phyloP scores from a whole-genome alignment of 352 stramenopile genomes.

The Ochromonadaceae sp. region DNA sequence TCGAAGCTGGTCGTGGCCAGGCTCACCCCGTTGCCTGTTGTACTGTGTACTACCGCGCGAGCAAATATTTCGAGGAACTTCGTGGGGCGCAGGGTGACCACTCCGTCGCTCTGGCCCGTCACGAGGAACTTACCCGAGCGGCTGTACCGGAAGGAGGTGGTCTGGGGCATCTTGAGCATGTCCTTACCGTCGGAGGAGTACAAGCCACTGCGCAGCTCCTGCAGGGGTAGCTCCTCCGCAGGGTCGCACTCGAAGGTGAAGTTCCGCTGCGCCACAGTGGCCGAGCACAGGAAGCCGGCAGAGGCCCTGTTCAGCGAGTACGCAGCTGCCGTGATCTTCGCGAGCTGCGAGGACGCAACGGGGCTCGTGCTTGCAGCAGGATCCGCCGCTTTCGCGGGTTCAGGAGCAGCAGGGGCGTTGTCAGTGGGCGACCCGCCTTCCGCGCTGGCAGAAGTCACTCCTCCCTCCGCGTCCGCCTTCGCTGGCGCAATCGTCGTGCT shows the following conservation, averaged over 20 bases:
- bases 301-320: no score
- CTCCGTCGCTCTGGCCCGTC: slow-evolving; percentile 52
- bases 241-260: slow-evolving; percentile 26
- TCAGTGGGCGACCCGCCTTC: no score
- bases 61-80: slow-evolving; percentile 45
- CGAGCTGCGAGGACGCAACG: no score
- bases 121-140: slow-evolving; percentile 45
- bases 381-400: no score
- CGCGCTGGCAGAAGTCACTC: no score
- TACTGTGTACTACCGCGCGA: slow-evolving; percentile 56
- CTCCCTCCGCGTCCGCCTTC: no score
- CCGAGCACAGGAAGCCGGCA: no score
- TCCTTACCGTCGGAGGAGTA: slow-evolving; percentile 19
- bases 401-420: no score
- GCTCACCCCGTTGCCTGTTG: slow-evolving; percentile 14
- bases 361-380: no score
- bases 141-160: slow-evolving; percentile 17
- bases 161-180: not conserved
- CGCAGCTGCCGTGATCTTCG: no score
- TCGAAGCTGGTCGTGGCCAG: slow-evolving; percentile 53
- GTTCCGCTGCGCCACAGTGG: no score
- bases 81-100: slow-evolving; percentile 48
- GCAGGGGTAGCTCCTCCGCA: slow-evolving; percentile 19
- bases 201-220: slow-evolving; percentile 21
- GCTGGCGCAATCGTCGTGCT: no score